Conservation (phyloP, 495 filamentous ascomycete species). For the Lichenothelia convexa region DNA sequence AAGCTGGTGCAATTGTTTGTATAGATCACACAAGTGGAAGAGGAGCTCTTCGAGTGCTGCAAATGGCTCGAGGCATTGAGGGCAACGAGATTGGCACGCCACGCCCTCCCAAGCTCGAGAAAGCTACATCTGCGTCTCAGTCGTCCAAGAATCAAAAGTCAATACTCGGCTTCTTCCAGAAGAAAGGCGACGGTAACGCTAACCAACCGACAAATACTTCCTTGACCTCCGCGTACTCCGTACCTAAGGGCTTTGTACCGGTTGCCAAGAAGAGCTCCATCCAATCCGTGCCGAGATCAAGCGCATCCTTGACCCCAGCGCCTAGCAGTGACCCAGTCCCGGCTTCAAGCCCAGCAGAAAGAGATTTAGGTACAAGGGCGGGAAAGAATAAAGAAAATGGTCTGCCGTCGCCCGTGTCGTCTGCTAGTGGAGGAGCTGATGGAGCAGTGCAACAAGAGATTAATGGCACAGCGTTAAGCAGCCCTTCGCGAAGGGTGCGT, state of each 20-base stretch:
- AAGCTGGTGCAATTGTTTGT: no score
- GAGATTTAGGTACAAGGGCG: slow-evolving; percentile 14
- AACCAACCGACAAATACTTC: slow-evolving; percentile 24
- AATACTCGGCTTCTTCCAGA: slow-evolving; percentile 76
- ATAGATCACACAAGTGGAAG: no score
- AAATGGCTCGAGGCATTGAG: slow-evolving; percentile 25
- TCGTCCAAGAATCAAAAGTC: slow-evolving; percentile 52
- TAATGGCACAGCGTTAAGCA: slow-evolving; percentile 26
- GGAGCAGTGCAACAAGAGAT: slow-evolving; percentile 17
- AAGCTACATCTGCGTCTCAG: slow-evolving; percentile 17
- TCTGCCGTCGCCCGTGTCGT: slow-evolving; percentile 18
- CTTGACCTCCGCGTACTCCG: slow-evolving; percentile 13
- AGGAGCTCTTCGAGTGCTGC: no score
- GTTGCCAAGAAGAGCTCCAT: slow-evolving; percentile 16
- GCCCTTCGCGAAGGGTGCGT: slow-evolving; percentile 41
- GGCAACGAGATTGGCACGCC: slow-evolving; percentile 24
- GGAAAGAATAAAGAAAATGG: slow-evolving; percentile 23
- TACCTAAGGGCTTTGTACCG: slow-evolving; percentile 19
- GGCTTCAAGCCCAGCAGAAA: slow-evolving; percentile 31
- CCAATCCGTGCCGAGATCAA: slow-evolving; percentile 3
- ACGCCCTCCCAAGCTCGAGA: slow-evolving; percentile 12
- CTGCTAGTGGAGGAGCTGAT: slow-evolving; percentile 20
- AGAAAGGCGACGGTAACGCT: slow-evolving; percentile 33
- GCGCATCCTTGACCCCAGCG: slow-evolving; percentile 41
- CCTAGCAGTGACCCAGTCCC: slow-evolving; percentile 53